Base-by-base conservation (phyloP, 1,284 basidiomycete species). In the Gomphus bonarii region DNA sequence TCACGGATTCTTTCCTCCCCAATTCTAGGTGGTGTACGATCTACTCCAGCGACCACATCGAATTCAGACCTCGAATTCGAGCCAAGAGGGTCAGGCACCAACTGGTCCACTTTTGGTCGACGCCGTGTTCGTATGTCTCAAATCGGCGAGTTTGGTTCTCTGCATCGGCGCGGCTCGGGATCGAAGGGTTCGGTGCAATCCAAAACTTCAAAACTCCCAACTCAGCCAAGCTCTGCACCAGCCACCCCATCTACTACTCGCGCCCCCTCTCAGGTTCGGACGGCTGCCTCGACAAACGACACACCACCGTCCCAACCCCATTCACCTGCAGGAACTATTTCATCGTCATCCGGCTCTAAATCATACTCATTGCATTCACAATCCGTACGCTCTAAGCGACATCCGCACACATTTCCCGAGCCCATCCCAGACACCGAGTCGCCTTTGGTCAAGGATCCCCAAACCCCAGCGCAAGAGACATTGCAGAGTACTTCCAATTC, bases 61-160 rank as follows among this genome's bases (percentile, higher is more conserved):
- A 18, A 16, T 25, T n/a, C 33, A 12, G 16, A 55, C 14, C 6
- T 12, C 11, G 31, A 47, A 12, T 20, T 30, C n/a, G 30, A 47
- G 14, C 14, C 14, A 35, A 30, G 14, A 43, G 44, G 40, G 18
- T 33, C n/a, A 6, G 30, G 38, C 20, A 14, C 43, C 2, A 12
- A 25, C 31, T 55, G 54, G 54, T 46, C 54, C 14, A 55, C 54
- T 20, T 55, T 55, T 48, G 54, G 54, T 25, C 28, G 54, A 25
- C 54, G 18, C n/a, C 44, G 42, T 55, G 42, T 33, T 8, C 30
- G 12, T 28, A 35, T 22, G 18, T 31, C 54, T 40, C 43, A 14
- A 35, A 20, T 35, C 33, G 14, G 18, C 44, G 54, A 55, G 33
- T 47, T 35, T 55, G 54, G 54, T 16, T 46, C 54, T 14, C 40